Evolutionary conservation across 148 eudicot genomes (phyloP), one percentile per base, ranked within the genome.

Genomic region (Vaccinium vitisidaea): DNA sequence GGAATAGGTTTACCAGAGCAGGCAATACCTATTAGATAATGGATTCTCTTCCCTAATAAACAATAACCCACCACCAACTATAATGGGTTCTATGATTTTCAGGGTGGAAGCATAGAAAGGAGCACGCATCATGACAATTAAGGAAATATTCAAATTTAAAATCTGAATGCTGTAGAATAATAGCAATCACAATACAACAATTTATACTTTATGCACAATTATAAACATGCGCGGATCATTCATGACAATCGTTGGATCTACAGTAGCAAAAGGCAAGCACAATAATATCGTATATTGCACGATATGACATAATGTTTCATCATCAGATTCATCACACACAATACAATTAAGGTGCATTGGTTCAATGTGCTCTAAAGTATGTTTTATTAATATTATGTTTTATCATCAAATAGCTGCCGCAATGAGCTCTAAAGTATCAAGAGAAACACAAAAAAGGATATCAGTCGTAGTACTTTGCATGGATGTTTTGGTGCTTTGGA

Each of bases 121-220:
- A 10, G 59, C 58, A 82, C 8, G 16, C 69, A 70, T 15, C 59
- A 27, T 12, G 2, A 80, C 74, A 63, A 46, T 43, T 14, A 65
- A 63, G 54, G 19, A 65, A 43, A 65, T 14, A 23, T 19, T 80
- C 11, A 39, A n/a, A 61, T 61, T 13, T 39, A 14, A 61, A 19
- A 5, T 61, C 12, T 11, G 23, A 69, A 55, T 70, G 16, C 23
- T 30, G 48, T 19, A 54, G 67, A 32, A 39, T 43, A 79, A 55
- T 55, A 67, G 65, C 77, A 78, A 58, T 80, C 18, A 65, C 86
- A 84, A 61, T 61, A 77, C 46, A 76, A 75, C 25, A 25, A 56
- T 75, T 56, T 19, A 4, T 50, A 27, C 46, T 52, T 71, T 16
- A n/a, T 12, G 1, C 5, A 5, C 50, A n/a, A 30, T 39, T 19